Base-by-base conservation (phyloP, 1,139 yeast species). In the Yamadazyma conglobata region DNA sequence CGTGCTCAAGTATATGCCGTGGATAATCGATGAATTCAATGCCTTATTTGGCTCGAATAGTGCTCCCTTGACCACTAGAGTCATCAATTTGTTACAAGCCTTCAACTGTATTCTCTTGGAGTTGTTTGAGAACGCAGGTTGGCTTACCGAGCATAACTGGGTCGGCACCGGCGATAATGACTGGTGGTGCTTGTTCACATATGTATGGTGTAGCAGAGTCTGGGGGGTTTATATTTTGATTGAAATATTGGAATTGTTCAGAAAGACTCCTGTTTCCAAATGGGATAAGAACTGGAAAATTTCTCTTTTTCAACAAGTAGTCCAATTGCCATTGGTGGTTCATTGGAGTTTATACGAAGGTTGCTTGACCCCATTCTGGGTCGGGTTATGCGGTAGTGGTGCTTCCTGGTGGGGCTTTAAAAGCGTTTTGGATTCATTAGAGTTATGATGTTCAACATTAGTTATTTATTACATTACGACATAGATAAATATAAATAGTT, bases 341-440 rank as follows among this genome's bases (percentile, higher is more conserved):
- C 80, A 75, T 51, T 75, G 81, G 81, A 70, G 78, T 13, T 54
- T 71, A 33, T 60, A 63, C 34, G 72, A 70, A 8, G 81, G 80
- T 1, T 73, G 79, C 40, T 59, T 74, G 42, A 48, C 64, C 25
- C 73, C 73, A 21, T 68, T 68, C 49, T 68, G 75, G 74, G 74
- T 69, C 6, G 75, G 73, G 4, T 40, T 68, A 7, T 68, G 69
- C 45, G 75, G 74, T 3, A 48, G 59, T 28, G 68, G 72, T 8
- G 73, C 73, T 17, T 64, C 72, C 6, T 68, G 69, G 69, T 66
- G 64, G 60, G 64, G 59, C 10, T 68, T 68, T 37, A 58, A 43
- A 40, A 62, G 60, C 35, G 48, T 60, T 38, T 60, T 71, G 69
- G 34, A 44, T 24, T 52, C 70, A n/a, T 50, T 67, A 27, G 58